Evolutionary conservation across 352 stramenopile species (phyloP).

Genomic region (Phytophthora boehmeriae): DNA sequence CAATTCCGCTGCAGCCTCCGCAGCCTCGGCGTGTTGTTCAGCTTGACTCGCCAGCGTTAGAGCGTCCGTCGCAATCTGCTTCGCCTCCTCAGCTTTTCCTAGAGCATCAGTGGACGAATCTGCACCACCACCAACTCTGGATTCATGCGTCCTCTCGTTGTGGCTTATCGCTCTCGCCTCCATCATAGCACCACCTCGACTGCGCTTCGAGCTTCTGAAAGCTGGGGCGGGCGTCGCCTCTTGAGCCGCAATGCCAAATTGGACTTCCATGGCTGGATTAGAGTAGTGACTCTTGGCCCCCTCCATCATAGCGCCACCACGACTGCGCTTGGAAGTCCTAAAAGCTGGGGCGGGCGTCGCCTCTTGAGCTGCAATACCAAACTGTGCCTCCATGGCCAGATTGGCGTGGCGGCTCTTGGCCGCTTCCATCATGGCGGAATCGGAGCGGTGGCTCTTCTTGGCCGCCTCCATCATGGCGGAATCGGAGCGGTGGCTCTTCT

Average conservation of each 20-base stretch:
- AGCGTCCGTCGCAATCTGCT: constrained; percentile 6
- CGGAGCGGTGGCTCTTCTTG: no score
- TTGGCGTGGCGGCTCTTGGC: neutral
- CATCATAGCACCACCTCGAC: neutral
- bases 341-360: no score
- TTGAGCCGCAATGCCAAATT: neutral
- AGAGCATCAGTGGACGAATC: neutral
- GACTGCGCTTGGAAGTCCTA: neutral
- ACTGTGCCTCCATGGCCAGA: constrained; percentile 8
- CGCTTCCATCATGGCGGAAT: constrained; percentile 8
- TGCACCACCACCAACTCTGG: neutral
- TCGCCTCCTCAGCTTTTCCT: constrained; percentile 8
- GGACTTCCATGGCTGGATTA: constrained; percentile 11
- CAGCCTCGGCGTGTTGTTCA: constrained; percentile 4
- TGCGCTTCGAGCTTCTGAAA: neutral
- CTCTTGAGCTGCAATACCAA: neutral
- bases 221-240: no score
- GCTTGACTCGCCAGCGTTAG: neutral
- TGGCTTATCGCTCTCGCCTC: neutral
- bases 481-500: neutral
- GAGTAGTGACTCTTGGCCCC: neutral
- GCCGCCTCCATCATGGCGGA: neutral
- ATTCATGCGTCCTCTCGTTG: neutral
- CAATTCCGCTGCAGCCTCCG: constrained; percentile 4
- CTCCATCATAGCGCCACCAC: neutral